Conservation (phyloP, 768 basidiomycete species). For the Tylopilus intermedius region DNA sequence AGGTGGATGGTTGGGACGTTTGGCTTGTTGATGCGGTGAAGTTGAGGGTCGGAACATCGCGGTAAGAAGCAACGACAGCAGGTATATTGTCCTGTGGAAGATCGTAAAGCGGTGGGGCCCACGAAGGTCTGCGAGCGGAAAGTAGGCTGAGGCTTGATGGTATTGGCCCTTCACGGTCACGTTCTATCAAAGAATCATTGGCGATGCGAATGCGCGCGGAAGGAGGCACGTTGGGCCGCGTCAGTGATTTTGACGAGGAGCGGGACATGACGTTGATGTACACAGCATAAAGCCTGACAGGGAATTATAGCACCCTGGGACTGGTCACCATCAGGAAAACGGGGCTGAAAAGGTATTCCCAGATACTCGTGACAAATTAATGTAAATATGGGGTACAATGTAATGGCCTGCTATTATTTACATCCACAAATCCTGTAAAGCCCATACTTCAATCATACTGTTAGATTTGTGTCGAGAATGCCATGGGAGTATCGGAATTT, state of each 20-base stretch:
- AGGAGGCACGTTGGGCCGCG: neutral
- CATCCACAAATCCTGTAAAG: too few species aligned
- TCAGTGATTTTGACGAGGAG: constrained; percentile 23
- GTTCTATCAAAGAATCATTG: constrained; percentile 14
- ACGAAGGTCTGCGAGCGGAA: constrained; percentile 31
- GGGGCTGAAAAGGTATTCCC: too few species aligned
- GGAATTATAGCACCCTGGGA: neutral
- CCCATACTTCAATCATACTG: too few species aligned
- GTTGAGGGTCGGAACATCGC: constrained; percentile 26
- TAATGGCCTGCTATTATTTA: too few species aligned
- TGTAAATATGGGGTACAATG: too few species aligned
- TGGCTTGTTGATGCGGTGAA: constrained; percentile 10
- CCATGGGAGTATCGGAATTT: too few species aligned
- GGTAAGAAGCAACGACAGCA: constrained; percentile 25
- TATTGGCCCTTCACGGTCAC: constrained; percentile 22
- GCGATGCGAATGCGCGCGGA: constrained; percentile 22
- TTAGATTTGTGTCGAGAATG: too few species aligned
- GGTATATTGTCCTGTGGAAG: constrained; percentile 21
- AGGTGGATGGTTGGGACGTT: constrained; percentile 21
- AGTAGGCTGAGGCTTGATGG: constrained; percentile 28
- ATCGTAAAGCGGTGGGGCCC: constrained; percentile 30
- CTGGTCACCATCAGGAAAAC: neutral
- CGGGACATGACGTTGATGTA: constrained; percentile 17
- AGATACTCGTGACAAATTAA: too few species aligned
- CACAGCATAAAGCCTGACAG: too few species aligned